These are phyloP conservation scores for Penicillium fimorum DNA, from an alignment of 495 filamentous ascomycete genomes.

Conservation along the genomic window DNA sequence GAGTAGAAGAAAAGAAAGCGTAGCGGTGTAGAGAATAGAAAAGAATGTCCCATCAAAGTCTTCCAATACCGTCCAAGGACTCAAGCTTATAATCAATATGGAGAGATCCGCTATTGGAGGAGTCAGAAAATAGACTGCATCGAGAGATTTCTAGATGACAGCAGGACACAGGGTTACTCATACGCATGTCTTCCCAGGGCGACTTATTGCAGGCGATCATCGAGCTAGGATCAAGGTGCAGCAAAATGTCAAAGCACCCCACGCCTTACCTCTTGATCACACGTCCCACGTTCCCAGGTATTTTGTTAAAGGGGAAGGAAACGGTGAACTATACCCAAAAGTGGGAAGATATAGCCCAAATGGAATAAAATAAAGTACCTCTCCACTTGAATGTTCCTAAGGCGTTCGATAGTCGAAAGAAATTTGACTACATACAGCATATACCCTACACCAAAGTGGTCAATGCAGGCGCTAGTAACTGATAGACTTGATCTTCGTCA, in stretches of 20 bases:
- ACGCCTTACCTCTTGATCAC: constrained; percentile 24
- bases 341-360: constrained; percentile 10
- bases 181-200: constrained; percentile 40
- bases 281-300: constrained; percentile 19
- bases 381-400: not conserved
- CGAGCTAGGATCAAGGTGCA: constrained; percentile 37
- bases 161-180: constrained; percentile 45
- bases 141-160: constrained; percentile 45
- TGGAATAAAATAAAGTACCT: constrained; percentile 1
- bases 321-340: constrained; percentile 33
- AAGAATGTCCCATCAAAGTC: constrained; percentile 28
- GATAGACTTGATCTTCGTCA: constrained; percentile 47
- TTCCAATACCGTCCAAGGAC: constrained; percentile 25
- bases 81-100: constrained; percentile 43
- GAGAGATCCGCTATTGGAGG: constrained; percentile 42
- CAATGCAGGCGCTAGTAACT: constrained; percentile 39
- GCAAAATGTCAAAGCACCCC: constrained; percentile 26
- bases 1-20: constrained; percentile 11
- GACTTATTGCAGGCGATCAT: constrained; percentile 51
- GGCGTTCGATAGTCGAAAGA: constrained; percentile 8
- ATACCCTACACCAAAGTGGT: constrained; percentile 20
- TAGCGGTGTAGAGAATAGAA: constrained; percentile 18
- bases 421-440: too few relatives aligned
- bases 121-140: constrained; percentile 47
- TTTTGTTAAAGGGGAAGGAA: constrained; percentile 23